phyloP scores from a whole-genome alignment of 2,329 filamentous ascomycete genomes.

The Ophiostoma sp. region DNA sequence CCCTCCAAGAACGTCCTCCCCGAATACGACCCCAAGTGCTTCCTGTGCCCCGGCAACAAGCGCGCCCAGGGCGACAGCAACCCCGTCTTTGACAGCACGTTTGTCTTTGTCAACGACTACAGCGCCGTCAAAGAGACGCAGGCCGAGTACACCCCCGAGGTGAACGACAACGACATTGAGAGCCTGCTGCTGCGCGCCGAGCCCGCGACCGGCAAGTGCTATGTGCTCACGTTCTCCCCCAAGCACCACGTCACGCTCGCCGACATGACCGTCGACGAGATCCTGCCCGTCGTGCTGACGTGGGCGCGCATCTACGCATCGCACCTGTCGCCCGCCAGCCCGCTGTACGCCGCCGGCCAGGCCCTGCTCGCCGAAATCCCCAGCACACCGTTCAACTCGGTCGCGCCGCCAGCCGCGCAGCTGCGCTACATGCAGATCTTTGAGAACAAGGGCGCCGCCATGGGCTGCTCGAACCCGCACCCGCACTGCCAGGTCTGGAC shows the following conservation, averaged over 20 bases:
- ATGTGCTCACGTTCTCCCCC: conserved; percentile 90
- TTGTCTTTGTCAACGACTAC: conserved; percentile 96
- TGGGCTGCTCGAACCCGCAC: conserved; percentile 98
- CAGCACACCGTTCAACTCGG: conserved; percentile 34
- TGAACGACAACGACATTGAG: conserved; percentile 47
- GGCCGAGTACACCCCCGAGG: conserved; percentile 61
- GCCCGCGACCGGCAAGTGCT: conserved; percentile 89
- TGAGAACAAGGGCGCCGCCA: conserved; percentile 95
- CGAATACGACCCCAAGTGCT: conserved; percentile 82
- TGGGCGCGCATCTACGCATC: conserved; percentile 88
- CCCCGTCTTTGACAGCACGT: conserved; percentile 79
- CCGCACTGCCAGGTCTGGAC: conserved; percentile 97
- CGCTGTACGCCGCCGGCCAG: conserved; percentile 46
- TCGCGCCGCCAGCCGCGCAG: conserved; percentile 60
- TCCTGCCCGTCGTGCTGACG: conserved; percentile 75
- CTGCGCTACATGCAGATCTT: conserved; percentile 99
- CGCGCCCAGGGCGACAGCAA: conserved; percentile 83
- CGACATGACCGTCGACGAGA: conserved; percentile 72
- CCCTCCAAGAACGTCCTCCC: conserved; percentile 65
- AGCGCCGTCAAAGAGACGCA: conserved; percentile 94
- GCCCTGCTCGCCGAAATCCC: conserved; percentile 37
- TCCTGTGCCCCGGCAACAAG: conserved; percentile 86
- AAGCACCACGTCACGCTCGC: conserved; percentile 88
- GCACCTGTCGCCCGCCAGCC: conserved; percentile 68
- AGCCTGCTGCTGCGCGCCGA: conserved; percentile 74